A percentile compares a stretch with the other conserved stretches of the same genome.
Conservation (phyloP, 2,329 filamentous ascomycete genomes). For the Cladobotryum mycophilum region DNA sequence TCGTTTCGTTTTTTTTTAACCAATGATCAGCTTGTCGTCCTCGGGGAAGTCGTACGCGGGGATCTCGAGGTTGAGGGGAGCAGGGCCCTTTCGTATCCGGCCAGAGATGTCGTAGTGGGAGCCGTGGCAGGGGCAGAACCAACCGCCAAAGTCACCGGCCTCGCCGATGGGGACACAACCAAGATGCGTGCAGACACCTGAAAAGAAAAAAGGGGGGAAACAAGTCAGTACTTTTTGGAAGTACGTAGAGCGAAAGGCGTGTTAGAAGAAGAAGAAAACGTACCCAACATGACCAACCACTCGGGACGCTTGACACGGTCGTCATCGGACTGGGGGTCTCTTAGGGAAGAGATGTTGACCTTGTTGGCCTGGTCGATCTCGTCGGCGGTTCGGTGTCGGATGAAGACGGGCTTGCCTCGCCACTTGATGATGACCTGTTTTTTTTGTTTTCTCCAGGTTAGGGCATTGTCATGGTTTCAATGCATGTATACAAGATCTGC, state of each 20-base stretch:
- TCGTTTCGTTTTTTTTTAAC: constrained; percentile 57
- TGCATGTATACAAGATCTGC: not conserved
- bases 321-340: constrained; percentile 84
- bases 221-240: too few relatives aligned
- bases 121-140: constrained; percentile 99
- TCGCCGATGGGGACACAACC: constrained; percentile 99
- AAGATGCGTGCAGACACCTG: constrained; percentile 97
- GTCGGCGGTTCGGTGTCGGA: constrained; percentile 89
- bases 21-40: constrained; percentile 83
- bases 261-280: constrained; percentile 19
- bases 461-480: not conserved
- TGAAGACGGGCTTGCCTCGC: constrained; percentile 99
- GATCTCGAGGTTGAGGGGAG: constrained; percentile 95
- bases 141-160: constrained; percentile 94
- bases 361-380: constrained; percentile 96
- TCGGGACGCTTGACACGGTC: constrained; percentile 97
- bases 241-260: too few relatives aligned
- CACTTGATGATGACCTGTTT: constrained; percentile 95
- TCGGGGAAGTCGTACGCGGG: constrained; percentile 89
- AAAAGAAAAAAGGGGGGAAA: not conserved
- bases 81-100: constrained; percentile 94
- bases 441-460: constrained; percentile 1
- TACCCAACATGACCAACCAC: constrained; percentile 98
- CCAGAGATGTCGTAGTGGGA: constrained; percentile 99
- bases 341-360: constrained; percentile 72